phyloP scores from a whole-genome alignment of 2,329 filamentous ascomycete species.

The Clonostachys sp. region DNA sequence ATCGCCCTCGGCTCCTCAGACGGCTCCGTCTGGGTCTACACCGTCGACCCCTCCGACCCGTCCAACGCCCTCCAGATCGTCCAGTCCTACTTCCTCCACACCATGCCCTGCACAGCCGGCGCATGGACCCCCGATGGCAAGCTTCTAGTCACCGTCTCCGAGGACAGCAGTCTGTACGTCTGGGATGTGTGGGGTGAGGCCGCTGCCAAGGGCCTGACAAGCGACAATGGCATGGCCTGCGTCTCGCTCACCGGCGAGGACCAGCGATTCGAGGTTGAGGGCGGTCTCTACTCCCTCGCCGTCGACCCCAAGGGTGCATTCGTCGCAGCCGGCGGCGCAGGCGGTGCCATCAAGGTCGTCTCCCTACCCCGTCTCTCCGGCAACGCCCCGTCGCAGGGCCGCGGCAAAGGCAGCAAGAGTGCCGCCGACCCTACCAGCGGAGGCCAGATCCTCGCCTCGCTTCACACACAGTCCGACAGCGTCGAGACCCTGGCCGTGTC shows the following conservation, averaged over 20 bases:
- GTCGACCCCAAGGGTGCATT: constrained; percentile 76
- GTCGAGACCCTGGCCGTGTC: constrained; percentile 73
- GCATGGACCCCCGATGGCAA: constrained; percentile 86
- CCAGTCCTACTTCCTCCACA: constrained; percentile 91
- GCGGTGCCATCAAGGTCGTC: constrained; percentile 79
- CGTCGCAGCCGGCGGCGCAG: constrained; percentile 82
- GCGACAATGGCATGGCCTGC: constrained; percentile 57
- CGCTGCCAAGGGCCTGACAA: constrained; percentile 47
- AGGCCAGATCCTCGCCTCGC: constrained; percentile 69
- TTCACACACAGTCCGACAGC: constrained; percentile 71
- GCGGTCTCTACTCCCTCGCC: constrained; percentile 84
- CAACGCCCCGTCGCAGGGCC: constrained; percentile 9
- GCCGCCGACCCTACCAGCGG: constrained; percentile 30
- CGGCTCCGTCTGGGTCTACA: constrained; percentile 94
- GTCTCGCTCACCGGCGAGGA: constrained; percentile 76
- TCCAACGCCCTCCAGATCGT: constrained; percentile 69
- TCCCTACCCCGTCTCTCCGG: constrained; percentile 65
- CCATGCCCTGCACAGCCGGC: constrained; percentile 79
- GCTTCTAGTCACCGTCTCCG: constrained; percentile 80
- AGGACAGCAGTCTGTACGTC: constrained; percentile 84
- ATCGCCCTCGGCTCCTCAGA: constrained; percentile 85
- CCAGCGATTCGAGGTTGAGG: constrained; percentile 87
- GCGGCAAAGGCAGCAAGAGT: constrained; percentile 17
- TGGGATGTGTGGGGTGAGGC: constrained; percentile 88
- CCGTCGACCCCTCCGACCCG: constrained; percentile 63